Percentiles rank a stretch among this genome's conserved stretches.
phyloP scores from a whole-genome alignment of 2,329 filamentous ascomycete species.

The Epichloe glyceriae region DNA sequence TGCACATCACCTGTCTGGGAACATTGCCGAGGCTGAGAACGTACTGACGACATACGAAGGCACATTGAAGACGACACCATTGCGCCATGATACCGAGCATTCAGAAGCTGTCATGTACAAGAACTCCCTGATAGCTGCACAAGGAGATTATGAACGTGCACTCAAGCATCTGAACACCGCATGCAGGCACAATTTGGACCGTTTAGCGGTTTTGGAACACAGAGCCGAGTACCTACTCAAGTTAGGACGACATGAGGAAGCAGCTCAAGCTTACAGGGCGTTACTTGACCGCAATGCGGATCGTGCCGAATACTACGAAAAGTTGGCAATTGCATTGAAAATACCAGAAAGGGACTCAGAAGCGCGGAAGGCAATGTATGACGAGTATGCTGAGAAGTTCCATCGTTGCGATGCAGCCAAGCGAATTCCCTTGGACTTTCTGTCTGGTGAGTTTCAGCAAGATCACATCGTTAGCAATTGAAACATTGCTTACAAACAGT shows the following conservation, averaged over 20 bases:
- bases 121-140: conserved; percentile 85
- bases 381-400: conserved; percentile 66
- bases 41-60: conserved; percentile 87
- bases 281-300: conserved; percentile 82
- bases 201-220: conserved; percentile 72
- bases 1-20: conserved; percentile 81
- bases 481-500: conserved; percentile 10
- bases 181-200: conserved; percentile 68
- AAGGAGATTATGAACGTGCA: conserved; percentile 69
- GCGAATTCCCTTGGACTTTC: conserved; percentile 79
- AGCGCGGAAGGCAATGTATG: conserved; percentile 57
- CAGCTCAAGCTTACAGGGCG: conserved; percentile 65
- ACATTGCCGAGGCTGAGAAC: conserved; percentile 75
- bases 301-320: conserved; percentile 73
- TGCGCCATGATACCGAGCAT: conserved; percentile 74
- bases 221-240: conserved; percentile 73
- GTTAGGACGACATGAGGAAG: conserved; percentile 66
- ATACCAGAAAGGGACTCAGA: conserved; percentile 45
- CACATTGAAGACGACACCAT: conserved; percentile 70
- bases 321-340: conserved; percentile 55
- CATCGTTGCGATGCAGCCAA: conserved; percentile 74
- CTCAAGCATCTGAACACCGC: conserved; percentile 73
- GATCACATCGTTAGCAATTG: background rate
- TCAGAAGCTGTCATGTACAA: conserved; percentile 93
- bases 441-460: conserved; percentile 43